phyloP scores from a whole-genome alignment of 805 yeast genomes.

The Wickerhamomyces bisporus region DNA sequence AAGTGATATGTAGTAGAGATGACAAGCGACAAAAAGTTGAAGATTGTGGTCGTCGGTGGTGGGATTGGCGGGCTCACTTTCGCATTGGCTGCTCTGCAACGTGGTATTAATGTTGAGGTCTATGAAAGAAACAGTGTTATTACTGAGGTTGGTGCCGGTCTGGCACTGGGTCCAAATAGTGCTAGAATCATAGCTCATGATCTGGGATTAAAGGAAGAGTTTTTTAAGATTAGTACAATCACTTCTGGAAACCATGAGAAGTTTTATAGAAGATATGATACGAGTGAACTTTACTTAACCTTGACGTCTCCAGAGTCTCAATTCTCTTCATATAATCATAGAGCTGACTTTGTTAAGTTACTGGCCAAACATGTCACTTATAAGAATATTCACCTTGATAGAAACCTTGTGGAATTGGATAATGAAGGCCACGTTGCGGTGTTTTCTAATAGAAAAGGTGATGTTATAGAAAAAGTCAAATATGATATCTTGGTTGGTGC shows the following conservation, averaged over 20 bases:
- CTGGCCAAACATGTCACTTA: background rate
- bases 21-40: background rate
- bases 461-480: background rate
- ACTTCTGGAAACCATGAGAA: background rate
- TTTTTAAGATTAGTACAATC: constrained; percentile 1
- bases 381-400: background rate
- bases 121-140: constrained; percentile 3
- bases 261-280: constrained; percentile 1
- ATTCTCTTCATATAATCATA: background rate
- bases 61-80: constrained; percentile 2
- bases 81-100: background rate
- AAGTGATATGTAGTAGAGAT: too few species aligned
- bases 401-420: background rate
- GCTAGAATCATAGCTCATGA: constrained; percentile 2
- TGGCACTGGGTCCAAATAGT: constrained; percentile 2
- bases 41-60: constrained; percentile 1
- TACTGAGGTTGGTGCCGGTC: constrained; percentile 5
- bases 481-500: background rate
- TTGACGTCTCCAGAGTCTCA: background rate
- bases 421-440: background rate
- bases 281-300: background rate
- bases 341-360: background rate
- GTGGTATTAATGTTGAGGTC: constrained; percentile 1
- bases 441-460: background rate
- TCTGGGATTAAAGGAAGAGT: constrained; percentile 1